Evolutionary conservation across 2,329 filamentous ascomycete genomes (phyloP).

Genomic region (Diaporthe destruens): DNA sequence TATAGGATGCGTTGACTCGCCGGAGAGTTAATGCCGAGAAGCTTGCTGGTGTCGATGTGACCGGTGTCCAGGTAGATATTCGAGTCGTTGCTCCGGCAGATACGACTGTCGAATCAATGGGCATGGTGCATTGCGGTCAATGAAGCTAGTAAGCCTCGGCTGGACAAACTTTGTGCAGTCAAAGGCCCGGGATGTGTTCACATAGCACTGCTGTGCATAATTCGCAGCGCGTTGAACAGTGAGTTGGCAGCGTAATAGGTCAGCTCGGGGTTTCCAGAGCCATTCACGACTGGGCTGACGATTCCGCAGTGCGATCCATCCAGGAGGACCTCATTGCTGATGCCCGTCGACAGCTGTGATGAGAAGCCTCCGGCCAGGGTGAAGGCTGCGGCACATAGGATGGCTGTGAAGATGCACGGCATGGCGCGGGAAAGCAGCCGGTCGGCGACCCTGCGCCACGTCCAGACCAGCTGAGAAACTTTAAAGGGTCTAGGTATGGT

Average conservation of each 20-base stretch:
- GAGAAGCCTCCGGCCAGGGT: not conserved
- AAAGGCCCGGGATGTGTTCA: not conserved
- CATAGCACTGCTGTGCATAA: not conserved
- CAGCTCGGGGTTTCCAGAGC: not conserved
- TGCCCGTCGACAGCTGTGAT: not conserved
- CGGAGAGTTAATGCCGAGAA: not conserved
- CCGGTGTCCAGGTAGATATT: not conserved
- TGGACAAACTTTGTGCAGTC: not conserved
- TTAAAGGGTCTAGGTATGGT: too few species aligned
- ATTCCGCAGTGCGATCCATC: not conserved
- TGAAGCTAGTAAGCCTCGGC: not conserved
- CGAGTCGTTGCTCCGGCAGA: not conserved
- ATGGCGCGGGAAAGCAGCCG: not conserved
- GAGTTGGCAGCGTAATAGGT: not conserved
- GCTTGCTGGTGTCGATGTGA: not conserved
- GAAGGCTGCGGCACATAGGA: not conserved
- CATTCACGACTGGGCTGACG: accelerated
- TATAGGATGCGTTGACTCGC: not conserved
- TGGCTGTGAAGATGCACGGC: not conserved
- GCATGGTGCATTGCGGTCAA: not conserved
- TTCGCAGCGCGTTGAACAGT: not conserved
- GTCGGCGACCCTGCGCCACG: not conserved
- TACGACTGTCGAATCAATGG: not conserved
- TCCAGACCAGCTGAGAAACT: not conserved
- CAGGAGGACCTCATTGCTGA: not conserved